Evolutionary conservation across 176 grass and related monocot species (phyloP).

Genomic region (Oryza longistaminata): DNA sequence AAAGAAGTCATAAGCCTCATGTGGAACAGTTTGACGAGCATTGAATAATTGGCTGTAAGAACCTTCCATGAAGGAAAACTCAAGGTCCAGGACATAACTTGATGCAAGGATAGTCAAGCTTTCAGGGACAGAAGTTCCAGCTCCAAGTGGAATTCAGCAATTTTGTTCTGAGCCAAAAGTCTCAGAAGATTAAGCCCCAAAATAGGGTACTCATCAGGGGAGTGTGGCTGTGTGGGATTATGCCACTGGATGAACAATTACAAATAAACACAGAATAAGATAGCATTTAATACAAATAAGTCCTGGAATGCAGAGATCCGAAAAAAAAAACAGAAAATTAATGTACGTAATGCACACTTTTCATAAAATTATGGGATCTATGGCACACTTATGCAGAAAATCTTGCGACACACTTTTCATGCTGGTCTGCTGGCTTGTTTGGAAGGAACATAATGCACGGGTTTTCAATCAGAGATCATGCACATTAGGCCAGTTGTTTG

Average conservation of each 20-base stretch:
- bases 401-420: too few species aligned
- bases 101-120: slow-evolving; percentile 73
- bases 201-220: slow-evolving; percentile 65
- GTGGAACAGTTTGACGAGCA: slow-evolving; percentile 53
- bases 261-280: neutral
- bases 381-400: too few species aligned
- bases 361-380: too few species aligned
- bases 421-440: too few species aligned
- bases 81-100: slow-evolving; percentile 70
- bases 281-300: neutral
- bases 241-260: slow-evolving; percentile 47
- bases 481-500: too few species aligned
- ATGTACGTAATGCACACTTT: too few species aligned
- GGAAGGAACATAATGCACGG: too few species aligned
- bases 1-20: slow-evolving; percentile 74
- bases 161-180: slow-evolving; percentile 69
- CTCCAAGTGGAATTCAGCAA: slow-evolving; percentile 84
- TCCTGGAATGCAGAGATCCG: neutral
- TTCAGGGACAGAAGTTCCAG: slow-evolving; percentile 60
- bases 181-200: slow-evolving; percentile 78
- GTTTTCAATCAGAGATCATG: too few species aligned
- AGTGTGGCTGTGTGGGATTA: slow-evolving; percentile 61
- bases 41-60: slow-evolving; percentile 57
- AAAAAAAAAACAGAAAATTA: neutral
- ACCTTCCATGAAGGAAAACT: slow-evolving; percentile 79